A percentile compares a stretch with the other conserved stretches of the same genome.
Conservation (phyloP, 1,284 basidiomycete species). For the Mrakiaceae sp. region DNA sequence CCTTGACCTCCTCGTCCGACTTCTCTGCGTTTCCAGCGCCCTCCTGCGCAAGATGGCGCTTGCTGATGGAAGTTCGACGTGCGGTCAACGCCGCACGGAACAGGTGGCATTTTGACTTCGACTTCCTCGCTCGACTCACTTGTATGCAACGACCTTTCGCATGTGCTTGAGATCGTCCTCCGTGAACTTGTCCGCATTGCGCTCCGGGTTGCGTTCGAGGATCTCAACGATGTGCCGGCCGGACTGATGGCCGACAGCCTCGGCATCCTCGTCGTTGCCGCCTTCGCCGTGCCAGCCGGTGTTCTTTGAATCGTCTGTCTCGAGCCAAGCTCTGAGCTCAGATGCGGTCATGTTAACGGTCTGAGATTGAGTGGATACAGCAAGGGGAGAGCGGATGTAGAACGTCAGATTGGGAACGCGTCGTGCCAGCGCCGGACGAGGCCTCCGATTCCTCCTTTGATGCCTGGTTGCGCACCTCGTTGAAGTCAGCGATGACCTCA, state of each 20-base stretch:
- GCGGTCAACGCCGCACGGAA: background rate
- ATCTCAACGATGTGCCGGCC: conserved; percentile 28
- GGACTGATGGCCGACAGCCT: conserved; percentile 26
- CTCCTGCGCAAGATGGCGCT: conserved; percentile 29
- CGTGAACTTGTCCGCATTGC: conserved; percentile 25
- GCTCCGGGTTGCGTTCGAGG: conserved; percentile 28
- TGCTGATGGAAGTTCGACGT: conserved; percentile 16
- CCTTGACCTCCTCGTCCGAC: conserved; percentile 21
- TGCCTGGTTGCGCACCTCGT: background rate
- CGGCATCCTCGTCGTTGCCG: conserved; percentile 17
- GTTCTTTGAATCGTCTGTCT: conserved; percentile 23
- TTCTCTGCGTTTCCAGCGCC: conserved; percentile 6
- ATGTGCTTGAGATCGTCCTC: conserved; percentile 29
- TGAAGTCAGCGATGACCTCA: background rate
- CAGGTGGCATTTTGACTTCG: background rate
- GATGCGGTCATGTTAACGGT: conserved; percentile 29
- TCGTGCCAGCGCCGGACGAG: too few species aligned
- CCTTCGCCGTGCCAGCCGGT: conserved; percentile 20
- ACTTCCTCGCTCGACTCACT: background rate
- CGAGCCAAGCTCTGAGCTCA: conserved; percentile 29
- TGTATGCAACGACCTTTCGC: conserved; percentile 30
- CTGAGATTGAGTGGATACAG: too few species aligned
- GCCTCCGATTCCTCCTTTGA: too few species aligned
- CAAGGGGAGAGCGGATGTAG: too few species aligned
- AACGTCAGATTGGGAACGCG: too few species aligned